These are phyloP conservation scores for Coffea canephora DNA, from an alignment of 257 asterid genomes.

Conservation along the genomic window DNA sequence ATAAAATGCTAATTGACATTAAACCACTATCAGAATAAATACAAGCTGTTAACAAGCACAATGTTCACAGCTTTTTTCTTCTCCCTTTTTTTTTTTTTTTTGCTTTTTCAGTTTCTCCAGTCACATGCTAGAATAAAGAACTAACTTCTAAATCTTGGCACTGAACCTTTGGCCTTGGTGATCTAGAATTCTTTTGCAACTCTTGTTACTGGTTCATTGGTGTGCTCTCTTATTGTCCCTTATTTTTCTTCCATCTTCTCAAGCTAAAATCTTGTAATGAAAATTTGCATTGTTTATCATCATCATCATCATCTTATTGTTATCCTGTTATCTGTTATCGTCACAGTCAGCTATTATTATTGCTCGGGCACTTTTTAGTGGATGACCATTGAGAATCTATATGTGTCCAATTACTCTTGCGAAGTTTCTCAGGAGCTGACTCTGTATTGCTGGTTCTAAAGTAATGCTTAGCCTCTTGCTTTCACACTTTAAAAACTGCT, in stretches of 20 bases:
- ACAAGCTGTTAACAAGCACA: neutral
- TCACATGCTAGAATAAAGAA: neutral
- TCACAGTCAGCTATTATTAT: too few species aligned
- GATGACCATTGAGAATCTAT: neutral
- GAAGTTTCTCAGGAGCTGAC: too few species aligned
- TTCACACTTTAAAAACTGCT: neutral
- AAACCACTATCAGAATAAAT: too few species aligned
- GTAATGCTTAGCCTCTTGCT: neutral
- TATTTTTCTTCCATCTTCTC: neutral
- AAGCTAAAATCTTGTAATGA: neutral
- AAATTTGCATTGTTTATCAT: too few species aligned
- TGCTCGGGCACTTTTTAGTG: neutral
- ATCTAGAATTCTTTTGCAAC: neutral
- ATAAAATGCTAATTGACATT: neutral
- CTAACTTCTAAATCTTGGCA: neutral
- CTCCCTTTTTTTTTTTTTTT: too few species aligned
- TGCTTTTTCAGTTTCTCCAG: neutral
- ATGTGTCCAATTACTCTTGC: too few species aligned
- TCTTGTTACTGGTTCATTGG: neutral
- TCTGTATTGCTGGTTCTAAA: too few species aligned
- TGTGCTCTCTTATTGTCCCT: too few species aligned
- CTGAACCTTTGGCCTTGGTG: neutral
- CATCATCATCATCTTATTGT: too few species aligned
- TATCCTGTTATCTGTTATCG: too few species aligned
- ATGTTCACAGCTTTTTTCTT: neutral